phyloP scores from a whole-genome alignment of 371 early-diverging fungal genomes.

The Haplosporangium sp. region DNA sequence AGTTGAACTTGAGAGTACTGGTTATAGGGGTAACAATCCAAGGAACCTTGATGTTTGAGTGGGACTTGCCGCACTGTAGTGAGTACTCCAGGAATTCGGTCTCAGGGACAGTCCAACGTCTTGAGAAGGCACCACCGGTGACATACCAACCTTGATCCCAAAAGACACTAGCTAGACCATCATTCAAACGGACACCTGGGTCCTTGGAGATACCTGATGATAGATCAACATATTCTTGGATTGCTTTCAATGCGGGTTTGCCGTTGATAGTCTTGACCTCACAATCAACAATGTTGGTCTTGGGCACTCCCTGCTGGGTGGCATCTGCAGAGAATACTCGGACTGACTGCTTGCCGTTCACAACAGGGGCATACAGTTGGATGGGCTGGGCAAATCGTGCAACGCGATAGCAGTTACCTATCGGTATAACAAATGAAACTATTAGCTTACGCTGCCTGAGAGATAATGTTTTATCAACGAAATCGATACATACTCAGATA shows the following conservation, averaged over 20 bases:
- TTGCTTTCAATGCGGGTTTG: slow-evolving; percentile 43
- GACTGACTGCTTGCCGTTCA: slow-evolving; percentile 31
- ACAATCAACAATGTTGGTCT: slow-evolving; percentile 31
- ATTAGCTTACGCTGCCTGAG: not conserved
- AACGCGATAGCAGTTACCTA: slow-evolving; percentile 40
- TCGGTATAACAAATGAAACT: not conserved
- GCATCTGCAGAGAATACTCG: slow-evolving; percentile 49
- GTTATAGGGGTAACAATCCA: slow-evolving; percentile 34
- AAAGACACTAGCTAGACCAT: slow-evolving; percentile 49
- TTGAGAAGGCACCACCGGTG: slow-evolving; percentile 44
- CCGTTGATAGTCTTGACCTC: slow-evolving; percentile 51
- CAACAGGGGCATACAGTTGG: slow-evolving; percentile 48
- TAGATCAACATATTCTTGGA: slow-evolving; percentile 48
- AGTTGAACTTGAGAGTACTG: slow-evolving; percentile 22
- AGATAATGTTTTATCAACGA: not conserved
- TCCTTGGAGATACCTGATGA: slow-evolving; percentile 51
- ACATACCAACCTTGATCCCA: slow-evolving; percentile 43
- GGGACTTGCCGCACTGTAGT: slow-evolving; percentile 23
- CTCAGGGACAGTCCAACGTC: slow-evolving; percentile 39
- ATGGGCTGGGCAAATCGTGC: slow-evolving; percentile 46
- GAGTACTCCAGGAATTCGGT: slow-evolving; percentile 38
- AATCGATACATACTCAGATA: slow-evolving; percentile 26
- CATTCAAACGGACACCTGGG: slow-evolving; percentile 55
- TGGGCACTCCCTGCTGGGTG: slow-evolving; percentile 37
- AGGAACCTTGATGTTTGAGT: slow-evolving; percentile 33